Conservation (phyloP, 164 flowering plant species). For the Aristolochia contorta region DNA sequence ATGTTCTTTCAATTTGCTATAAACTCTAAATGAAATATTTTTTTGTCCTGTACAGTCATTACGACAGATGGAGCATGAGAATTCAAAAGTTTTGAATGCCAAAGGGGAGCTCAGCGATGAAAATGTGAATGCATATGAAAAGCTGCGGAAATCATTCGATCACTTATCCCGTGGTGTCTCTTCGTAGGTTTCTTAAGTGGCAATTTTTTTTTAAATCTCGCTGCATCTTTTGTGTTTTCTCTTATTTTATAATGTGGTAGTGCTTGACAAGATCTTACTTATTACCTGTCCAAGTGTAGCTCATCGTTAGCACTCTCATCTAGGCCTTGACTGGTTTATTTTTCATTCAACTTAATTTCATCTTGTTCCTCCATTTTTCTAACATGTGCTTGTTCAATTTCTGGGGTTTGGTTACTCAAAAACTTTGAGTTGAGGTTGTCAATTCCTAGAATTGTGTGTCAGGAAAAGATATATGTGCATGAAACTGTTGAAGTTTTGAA, state of each 20-base stretch:
- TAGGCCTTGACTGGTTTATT: too few relatives aligned
- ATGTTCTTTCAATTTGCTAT: not conserved
- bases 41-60: conserved; percentile 46
- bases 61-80: conserved; percentile 90
- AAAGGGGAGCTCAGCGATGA: conserved; percentile 98
- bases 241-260: not conserved
- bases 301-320: too few relatives aligned
- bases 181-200: conserved; percentile 44
- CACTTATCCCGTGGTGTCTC: conserved; percentile 79
- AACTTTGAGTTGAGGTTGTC: too few relatives aligned
- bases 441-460: too few relatives aligned
- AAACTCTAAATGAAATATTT: not conserved
- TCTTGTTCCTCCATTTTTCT: too few relatives aligned
- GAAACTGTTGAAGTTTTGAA: too few relatives aligned
- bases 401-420: too few relatives aligned
- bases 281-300: not conserved
- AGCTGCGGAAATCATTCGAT: conserved; percentile 86
- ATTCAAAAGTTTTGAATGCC: conserved; percentile 80
- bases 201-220: not conserved
- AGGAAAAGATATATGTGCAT: too few relatives aligned
- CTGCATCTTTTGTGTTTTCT: not conserved
- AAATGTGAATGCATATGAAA: conserved; percentile 74
- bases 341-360: too few relatives aligned
- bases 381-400: too few relatives aligned
- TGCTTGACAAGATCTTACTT: not conserved